phyloP scores from a whole-genome alignment of 2,329 filamentous ascomycete species.

The Verticillium dahliae region DNA sequence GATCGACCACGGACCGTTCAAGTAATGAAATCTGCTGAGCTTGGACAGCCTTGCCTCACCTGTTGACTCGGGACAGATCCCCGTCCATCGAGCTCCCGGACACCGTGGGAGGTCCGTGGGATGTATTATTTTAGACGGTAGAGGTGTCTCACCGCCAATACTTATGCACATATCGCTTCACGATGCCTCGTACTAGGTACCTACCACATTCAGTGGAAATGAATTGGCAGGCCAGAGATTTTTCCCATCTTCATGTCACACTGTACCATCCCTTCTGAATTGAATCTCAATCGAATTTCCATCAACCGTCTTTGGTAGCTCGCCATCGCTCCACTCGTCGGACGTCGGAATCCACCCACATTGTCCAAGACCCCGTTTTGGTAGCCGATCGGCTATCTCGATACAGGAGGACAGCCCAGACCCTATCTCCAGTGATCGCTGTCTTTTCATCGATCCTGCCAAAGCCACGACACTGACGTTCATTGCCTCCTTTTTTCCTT shows the following conservation, averaged over 20 bases:
- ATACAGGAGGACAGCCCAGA: background rate
- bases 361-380: background rate
- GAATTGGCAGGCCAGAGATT: background rate
- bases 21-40: background rate
- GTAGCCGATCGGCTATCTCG: background rate
- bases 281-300: background rate
- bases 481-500: background rate
- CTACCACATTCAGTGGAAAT: background rate
- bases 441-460: background rate
- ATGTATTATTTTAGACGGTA: background rate
- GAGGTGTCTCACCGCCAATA: background rate
- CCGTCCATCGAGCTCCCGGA: background rate
- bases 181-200: background rate
- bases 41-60: background rate
- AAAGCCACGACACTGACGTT: background rate
- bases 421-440: background rate
- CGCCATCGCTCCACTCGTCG: background rate
- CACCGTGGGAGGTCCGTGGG: background rate
- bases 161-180: background rate
- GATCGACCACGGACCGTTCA: no score
- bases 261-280: background rate
- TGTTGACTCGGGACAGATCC: no score
- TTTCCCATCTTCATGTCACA: background rate
- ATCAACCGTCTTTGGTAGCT: background rate
- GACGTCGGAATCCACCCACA: background rate